Base-by-base conservation (phyloP, 352 stramenopile genomes). In the Globisporangium paddicum region DNA sequence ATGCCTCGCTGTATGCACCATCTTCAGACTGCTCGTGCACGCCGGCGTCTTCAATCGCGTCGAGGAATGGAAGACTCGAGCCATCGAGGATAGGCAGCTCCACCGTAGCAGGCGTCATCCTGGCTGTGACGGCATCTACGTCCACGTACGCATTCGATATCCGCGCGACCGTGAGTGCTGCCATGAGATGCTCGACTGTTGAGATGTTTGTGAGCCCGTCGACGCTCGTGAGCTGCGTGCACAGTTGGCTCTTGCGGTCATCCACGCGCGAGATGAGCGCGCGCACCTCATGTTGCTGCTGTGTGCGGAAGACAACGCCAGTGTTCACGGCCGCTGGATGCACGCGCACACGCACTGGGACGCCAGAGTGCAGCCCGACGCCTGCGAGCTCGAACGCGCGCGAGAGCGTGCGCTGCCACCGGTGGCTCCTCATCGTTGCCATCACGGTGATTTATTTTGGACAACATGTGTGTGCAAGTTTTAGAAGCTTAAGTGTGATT, bases 71-170 rank as follows among this genome's bases (percentile, higher is more conserved):
- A 11, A 67, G 26, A 54, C 76, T 86, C 58, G 77, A 89, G 9
- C 82, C 82, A 49, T 91, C 82, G 32, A 91, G 63, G 50, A 89
- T 76, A 5, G 82, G 82, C 37, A 91, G 32, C 60, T 91, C 82
- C 6, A 77, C 59, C 28, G 6, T 6, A 32, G 28, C 6, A 32
- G n/a, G n/a, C n/a, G 28, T 32, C 28, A 7, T 3, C 28, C 6
- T 32, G 13, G 35, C 35, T 34, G 0, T 19, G 23, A 26, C 16
- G 1, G 14, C 38, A 4, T 13, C 11, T 41, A 84, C 57, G 10
- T 81, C 65, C 0, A 92, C 60, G 32, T 69, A 65, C 13, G 66
- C 72, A 54, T 86, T 84, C 2, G 66, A 71, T 28, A 92, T 49
- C 21, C 70, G 62, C 16, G 69, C 59, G 7, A 74, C 77, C 23